Evolutionary conservation across 768 basidiomycete genomes (phyloP).

Genomic region (Clavulina sp.): DNA sequence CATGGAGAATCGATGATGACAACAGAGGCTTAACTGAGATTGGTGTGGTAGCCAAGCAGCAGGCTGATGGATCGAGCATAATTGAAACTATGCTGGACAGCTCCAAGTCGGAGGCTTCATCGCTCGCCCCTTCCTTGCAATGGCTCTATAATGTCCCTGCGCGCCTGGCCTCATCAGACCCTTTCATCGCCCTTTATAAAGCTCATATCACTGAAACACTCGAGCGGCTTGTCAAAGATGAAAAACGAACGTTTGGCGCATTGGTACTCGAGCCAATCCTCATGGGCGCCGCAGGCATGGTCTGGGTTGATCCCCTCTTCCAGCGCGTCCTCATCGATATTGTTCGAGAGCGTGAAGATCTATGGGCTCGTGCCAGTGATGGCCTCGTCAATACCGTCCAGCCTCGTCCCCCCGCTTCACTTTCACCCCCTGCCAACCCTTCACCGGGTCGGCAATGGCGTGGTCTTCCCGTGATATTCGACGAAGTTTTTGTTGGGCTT

Average conservation of each 20-base stretch:
- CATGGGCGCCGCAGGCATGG: conserved; percentile 94
- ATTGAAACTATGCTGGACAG: no score
- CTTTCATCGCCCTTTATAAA: conserved; percentile 51
- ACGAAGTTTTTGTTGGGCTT: conserved; percentile 92
- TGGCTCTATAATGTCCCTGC: conserved; percentile 52
- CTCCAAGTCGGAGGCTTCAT: no score
- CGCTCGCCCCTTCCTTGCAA: conserved; percentile 18
- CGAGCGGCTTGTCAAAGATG: conserved; percentile 23
- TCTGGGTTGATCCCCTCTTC: conserved; percentile 93
- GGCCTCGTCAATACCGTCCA: conserved; percentile 9
- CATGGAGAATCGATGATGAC: conserved; percentile 21
- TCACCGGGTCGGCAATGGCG: conserved; percentile 23
- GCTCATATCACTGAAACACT: conserved; percentile 38
- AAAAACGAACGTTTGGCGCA: conserved; percentile 30
- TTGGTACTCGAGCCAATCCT: conserved; percentile 81
- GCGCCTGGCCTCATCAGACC: conserved; percentile 37
- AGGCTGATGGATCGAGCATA: not conserved
- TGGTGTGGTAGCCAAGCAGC: not conserved
- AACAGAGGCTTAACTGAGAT: no score
- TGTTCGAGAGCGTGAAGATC: conserved; percentile 33
- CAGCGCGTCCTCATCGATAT: conserved; percentile 74
- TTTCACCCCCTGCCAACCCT: conserved; percentile 11
- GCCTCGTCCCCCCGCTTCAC: conserved; percentile 15
- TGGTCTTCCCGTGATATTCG: conserved; percentile 80
- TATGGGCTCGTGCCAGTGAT: conserved; percentile 20